Conservation (phyloP, 306 rosid genomes). For the Trichosanthes truncata region DNA sequence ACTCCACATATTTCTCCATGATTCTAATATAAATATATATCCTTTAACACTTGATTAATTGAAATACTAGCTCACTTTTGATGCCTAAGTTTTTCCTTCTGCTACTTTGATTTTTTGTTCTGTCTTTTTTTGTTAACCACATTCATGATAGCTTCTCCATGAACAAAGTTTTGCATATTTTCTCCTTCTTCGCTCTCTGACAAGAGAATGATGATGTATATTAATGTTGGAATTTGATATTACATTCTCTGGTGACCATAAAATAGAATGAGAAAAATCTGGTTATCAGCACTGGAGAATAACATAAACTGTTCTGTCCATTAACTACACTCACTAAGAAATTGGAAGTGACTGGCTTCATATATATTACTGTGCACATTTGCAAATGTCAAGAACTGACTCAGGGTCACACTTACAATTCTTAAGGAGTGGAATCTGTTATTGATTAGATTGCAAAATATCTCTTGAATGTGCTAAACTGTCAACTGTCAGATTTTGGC, state of each 20-base stretch:
- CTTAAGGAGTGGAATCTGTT: not conserved
- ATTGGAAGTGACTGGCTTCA: too few relatives aligned
- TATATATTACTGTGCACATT: not conserved
- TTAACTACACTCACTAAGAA: too few relatives aligned
- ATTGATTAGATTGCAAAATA: too few relatives aligned
- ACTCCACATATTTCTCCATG: not conserved
- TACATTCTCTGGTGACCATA: not conserved
- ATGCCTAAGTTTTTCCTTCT: not conserved
- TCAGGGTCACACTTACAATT: not conserved
- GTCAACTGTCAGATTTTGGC: too few relatives aligned
- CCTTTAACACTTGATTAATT: not conserved
- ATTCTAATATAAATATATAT: not conserved
- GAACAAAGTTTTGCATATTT: not conserved
- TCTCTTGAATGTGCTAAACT: too few relatives aligned
- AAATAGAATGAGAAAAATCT: not conserved
- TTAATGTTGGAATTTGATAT: not conserved
- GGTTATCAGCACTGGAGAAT: not conserved
- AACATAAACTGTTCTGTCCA: too few relatives aligned
- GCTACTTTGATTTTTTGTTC: not conserved
- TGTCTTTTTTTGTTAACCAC: too few relatives aligned
- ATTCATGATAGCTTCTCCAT: not conserved
- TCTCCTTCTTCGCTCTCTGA: not conserved
- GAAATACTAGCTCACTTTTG: not conserved
- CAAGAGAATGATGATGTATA: not conserved
- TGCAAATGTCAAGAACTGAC: not conserved